Evolutionary conservation across 2,329 filamentous ascomycete genomes (phyloP), one percentile per base, ranked within the genome.

Genomic region (Exophiala aquamarina): DNA sequence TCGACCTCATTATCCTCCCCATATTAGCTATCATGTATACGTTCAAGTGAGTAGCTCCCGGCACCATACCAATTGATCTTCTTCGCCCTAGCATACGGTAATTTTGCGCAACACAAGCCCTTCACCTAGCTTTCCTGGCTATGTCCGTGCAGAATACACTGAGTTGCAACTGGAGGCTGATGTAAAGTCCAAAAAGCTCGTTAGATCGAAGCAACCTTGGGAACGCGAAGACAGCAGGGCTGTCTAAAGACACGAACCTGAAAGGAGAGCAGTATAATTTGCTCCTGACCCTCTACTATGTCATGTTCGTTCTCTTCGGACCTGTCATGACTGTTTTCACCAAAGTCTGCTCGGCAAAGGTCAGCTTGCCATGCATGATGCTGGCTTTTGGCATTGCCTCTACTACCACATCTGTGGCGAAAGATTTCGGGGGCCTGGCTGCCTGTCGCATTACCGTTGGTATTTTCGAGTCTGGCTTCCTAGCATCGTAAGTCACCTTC

Each of bases 381-480:
- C 75, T 83, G 54, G 72, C 64, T 28, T 89, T 87, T 60, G 84
- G 84, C 7, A 72, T 70, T 2, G 77, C 84, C 61, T 87, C 84
- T 0, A 64, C 88, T 23, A 65, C 84, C 19, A 40, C 40, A 10
- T 21, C 45, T 2, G 42, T 39, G 7, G 50, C 23, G 11, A 37
- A 44, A 15, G 50, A 54, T 19, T 88, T 84, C 57, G 68, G 74
- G 9, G 82, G 83, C 0, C 72, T 89, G 58, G 81, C 88, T 62
- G 77, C 83, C 2, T 63, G 87, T 15, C 72, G 83, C 14, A 86
- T 82, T 78, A 82, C 89, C 56, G 68, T 89, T 11, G 84, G 84
- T 44, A 82, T 82, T 71, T 72, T 81, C 0, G 84, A 88, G 59
- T 74, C 75, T 2, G 84, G 78, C 2, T 87, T 87, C 67, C 87